These are phyloP conservation scores for Mycena filopes DNA, from an alignment of 768 basidiomycete genomes.

Conservation along the genomic window DNA sequence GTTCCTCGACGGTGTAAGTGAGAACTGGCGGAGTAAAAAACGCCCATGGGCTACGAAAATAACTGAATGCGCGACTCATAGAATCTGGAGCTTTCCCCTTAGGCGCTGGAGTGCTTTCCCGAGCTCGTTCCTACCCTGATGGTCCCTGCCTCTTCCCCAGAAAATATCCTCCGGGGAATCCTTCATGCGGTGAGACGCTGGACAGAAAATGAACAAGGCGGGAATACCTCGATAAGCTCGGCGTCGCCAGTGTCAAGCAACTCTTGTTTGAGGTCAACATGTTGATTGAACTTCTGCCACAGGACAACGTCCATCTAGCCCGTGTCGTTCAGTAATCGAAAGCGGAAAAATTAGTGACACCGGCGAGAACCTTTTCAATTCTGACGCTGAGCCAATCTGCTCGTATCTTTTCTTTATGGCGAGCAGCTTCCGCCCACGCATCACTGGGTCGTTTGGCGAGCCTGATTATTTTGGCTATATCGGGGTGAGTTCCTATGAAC, in stretches of 20 bases:
- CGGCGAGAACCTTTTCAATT: constrained; percentile 67
- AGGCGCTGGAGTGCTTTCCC: constrained; percentile 75
- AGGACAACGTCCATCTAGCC: constrained; percentile 78
- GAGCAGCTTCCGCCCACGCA: constrained; percentile 75
- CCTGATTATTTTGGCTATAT: constrained; percentile 76
- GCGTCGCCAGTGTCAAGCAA: constrained; percentile 73
- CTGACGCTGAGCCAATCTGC: constrained; percentile 75
- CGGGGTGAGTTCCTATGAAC: constrained; percentile 68
- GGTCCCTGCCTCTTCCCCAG: constrained; percentile 77
- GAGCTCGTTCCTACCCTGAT: constrained; percentile 74
- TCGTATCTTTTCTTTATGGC: constrained; percentile 66
- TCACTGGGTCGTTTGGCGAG: constrained; percentile 68
- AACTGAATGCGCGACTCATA: no score
- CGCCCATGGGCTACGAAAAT: no score
- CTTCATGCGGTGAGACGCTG: constrained; percentile 31
- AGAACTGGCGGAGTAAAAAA: no score
- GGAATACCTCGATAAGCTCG: constrained; percentile 71
- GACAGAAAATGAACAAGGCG: not conserved
- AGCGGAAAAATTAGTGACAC: no score
- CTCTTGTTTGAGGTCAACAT: constrained; percentile 62
- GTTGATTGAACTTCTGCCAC: constrained; percentile 77
- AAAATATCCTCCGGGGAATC: constrained; percentile 80
- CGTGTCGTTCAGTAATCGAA: no score
- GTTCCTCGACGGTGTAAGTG: no score
- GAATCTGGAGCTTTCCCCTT: constrained; percentile 59